phyloP scores from a whole-genome alignment of 768 basidiomycete genomes.

The Amanita exitialis region DNA sequence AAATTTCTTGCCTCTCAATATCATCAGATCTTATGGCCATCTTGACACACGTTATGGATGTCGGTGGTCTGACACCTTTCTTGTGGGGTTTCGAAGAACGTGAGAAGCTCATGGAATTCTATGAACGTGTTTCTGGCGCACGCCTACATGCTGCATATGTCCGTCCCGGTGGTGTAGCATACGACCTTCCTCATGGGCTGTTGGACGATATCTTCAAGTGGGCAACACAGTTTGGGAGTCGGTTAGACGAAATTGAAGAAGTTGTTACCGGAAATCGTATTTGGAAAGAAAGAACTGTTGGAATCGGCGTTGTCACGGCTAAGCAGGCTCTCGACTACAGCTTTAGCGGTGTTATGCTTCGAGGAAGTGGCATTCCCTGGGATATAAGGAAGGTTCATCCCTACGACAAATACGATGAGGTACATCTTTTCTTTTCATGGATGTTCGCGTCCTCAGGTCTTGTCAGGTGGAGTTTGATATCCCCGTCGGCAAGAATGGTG shows the following conservation, averaged over 20 bases:
- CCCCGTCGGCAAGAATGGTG: conserved; percentile 93
- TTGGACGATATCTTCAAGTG: conserved; percentile 97
- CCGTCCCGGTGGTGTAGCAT: conserved; percentile 95
- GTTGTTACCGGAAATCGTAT: conserved; percentile 96
- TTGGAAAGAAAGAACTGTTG: conserved; percentile 93
- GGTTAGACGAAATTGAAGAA: conserved; percentile 97
- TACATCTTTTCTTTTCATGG: conserved; percentile 16
- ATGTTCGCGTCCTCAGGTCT: background rate
- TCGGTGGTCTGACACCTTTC: conserved; percentile 97
- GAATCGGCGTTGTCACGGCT: conserved; percentile 83
- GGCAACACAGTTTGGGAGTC: conserved; percentile 87
- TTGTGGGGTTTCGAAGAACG: conserved; percentile 99
- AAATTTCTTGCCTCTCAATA: conserved; percentile 2
- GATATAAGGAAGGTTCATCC: conserved; percentile 87
- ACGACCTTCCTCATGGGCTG: conserved; percentile 96
- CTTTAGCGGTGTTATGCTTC: conserved; percentile 95
- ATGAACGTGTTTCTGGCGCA: conserved; percentile 97
- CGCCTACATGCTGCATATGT: conserved; percentile 97
- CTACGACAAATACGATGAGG: conserved; percentile 96
- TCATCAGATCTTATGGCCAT: conserved; percentile 87
- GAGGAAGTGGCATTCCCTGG: conserved; percentile 92
- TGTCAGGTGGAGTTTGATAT: conserved; percentile 89
- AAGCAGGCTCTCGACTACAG: conserved; percentile 87
- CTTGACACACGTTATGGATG: conserved; percentile 93
- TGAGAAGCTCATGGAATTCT: conserved; percentile 99